Conservation (phyloP, 305 asterid genomes). For the Coffea humblotiana region DNA sequence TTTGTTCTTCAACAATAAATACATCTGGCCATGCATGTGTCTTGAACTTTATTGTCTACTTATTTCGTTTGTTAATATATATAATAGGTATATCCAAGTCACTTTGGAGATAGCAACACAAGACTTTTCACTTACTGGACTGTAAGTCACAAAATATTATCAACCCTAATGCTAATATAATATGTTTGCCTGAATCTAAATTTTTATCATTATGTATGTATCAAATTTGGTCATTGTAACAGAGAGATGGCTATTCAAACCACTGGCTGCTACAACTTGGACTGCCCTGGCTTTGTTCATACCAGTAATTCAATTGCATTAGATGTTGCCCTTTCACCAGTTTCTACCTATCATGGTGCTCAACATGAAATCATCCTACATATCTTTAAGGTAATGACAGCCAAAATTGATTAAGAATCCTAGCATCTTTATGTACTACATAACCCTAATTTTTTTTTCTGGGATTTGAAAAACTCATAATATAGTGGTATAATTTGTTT, state of each 20-base stretch:
- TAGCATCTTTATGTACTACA: no score
- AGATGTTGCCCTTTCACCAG: constrained; percentile 21
- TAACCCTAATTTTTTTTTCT: no score
- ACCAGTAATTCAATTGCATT: constrained; percentile 18
- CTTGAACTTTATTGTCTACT: no score
- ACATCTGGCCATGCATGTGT: background rate
- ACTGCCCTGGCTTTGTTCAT: constrained; percentile 34
- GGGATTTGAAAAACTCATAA: no score
- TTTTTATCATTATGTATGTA: no score
- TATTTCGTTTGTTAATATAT: no score
- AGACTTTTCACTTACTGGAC: background rate
- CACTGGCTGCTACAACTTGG: constrained; percentile 31
- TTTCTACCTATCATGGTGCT: constrained; percentile 16
- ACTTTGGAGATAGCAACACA: background rate
- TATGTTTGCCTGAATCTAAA: no score
- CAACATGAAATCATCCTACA: constrained; percentile 25
- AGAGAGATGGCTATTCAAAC: constrained; percentile 22
- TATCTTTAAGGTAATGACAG: constrained; percentile 24
- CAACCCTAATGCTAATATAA: no score
- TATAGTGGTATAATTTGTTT: no score
- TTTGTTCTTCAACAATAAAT: background rate
- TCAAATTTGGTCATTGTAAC: no score
- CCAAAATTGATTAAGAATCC: no score
- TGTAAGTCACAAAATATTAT: background rate
- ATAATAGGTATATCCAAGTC: constrained; percentile 29